phyloP scores from a whole-genome alignment of 495 filamentous ascomycete genomes.

The Amphirosellinia nigrospora region DNA sequence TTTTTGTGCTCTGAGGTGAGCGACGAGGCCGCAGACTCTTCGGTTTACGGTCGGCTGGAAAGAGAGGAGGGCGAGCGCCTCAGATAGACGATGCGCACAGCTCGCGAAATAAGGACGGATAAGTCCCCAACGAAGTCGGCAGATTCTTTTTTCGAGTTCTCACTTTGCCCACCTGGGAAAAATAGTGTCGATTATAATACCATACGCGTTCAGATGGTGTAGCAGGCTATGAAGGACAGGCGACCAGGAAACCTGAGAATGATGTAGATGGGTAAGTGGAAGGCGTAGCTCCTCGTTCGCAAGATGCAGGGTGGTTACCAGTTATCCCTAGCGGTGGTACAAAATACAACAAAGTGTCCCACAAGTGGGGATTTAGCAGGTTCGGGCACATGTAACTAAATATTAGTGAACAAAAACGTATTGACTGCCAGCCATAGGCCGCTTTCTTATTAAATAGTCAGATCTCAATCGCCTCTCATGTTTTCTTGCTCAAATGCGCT shows the following conservation, averaged over 20 bases:
- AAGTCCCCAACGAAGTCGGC: background rate
- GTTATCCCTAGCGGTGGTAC: background rate
- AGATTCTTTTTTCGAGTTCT: background rate
- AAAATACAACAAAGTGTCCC: background rate
- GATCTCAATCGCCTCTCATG: background rate
- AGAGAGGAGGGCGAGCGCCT: background rate
- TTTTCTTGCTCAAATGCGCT: constrained; percentile 25
- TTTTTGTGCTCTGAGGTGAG: background rate
- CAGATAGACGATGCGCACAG: background rate
- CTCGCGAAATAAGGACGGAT: background rate
- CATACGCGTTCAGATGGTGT: background rate
- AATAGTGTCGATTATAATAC: background rate
- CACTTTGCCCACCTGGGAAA: background rate
- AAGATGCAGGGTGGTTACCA: background rate
- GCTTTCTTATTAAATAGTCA: background rate
- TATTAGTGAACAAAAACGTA: background rate
- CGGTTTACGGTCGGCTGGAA: background rate
- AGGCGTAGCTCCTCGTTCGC: background rate
- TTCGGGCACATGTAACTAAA: too few species aligned
- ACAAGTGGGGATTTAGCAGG: too few species aligned
- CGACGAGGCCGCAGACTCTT: background rate
- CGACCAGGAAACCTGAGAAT: background rate
- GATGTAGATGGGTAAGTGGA: background rate
- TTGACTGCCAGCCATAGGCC: background rate
- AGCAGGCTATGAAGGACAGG: background rate